phyloP scores from a whole-genome alignment of 1,284 basidiomycete genomes.

The Meira miltonrushii region DNA sequence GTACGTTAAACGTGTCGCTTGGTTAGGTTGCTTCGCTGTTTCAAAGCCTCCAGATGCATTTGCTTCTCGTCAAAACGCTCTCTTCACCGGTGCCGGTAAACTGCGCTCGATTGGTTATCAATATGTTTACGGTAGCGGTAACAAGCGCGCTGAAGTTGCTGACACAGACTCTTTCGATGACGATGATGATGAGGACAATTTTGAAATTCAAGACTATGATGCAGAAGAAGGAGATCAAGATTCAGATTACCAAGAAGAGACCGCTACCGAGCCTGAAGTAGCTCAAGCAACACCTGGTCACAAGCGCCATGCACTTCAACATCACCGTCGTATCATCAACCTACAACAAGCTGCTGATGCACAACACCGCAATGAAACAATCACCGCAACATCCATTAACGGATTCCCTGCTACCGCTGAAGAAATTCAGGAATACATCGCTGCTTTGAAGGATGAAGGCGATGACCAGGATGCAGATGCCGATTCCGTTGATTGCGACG shows the following conservation, averaged over 20 bases:
- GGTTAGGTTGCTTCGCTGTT: slow-evolving; percentile 42
- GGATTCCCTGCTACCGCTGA: slow-evolving; percentile 7
- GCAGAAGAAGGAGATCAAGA: not conserved
- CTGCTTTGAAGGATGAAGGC: not conserved
- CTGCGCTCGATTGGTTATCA: slow-evolving; percentile 25
- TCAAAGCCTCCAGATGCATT: slow-evolving; percentile 38
- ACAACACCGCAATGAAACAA: not conserved
- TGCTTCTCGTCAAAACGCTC: slow-evolving; percentile 33
- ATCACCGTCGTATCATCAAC: slow-evolving; percentile 1
- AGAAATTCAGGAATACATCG: slow-evolving; percentile 1
- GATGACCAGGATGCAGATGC: slow-evolving; percentile 5
- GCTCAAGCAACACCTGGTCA: not conserved
- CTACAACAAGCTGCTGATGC: slow-evolving; percentile 7
- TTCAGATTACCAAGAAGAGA: not conserved
- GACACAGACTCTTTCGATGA: too few species aligned
- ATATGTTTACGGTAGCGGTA: slow-evolving; percentile 21
- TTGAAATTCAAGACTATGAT: not conserved
- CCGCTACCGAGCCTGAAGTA: not conserved
- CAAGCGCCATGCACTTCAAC: slow-evolving; percentile 6
- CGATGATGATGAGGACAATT: too few species aligned
- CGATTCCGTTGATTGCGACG: slow-evolving; percentile 9
- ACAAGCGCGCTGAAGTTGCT: not conserved
- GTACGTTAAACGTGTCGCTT: slow-evolving; percentile 41
- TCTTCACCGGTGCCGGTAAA: slow-evolving; percentile 30
- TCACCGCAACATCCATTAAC: slow-evolving; percentile 1